These are phyloP conservation scores for Mycosarcoma maydis DNA, from an alignment of 1,284 basidiomycete species.

Conservation along the genomic window DNA sequence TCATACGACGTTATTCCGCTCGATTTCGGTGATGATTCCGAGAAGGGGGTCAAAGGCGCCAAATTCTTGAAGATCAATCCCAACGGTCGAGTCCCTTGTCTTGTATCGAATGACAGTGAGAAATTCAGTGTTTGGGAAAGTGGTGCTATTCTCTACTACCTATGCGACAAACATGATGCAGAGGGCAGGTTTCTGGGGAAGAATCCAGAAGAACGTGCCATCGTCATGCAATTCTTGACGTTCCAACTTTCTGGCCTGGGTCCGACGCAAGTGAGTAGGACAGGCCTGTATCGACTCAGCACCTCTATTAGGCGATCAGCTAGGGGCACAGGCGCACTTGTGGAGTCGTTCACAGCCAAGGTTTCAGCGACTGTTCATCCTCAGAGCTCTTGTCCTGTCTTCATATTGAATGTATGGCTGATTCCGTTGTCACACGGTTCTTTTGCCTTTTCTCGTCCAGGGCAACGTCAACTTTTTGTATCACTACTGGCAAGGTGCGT, in stretches of 20 bases:
- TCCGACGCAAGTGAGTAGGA: slow-evolving; percentile 32
- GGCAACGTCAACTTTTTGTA: slow-evolving; percentile 42
- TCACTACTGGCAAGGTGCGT: slow-evolving; percentile 36
- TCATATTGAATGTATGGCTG: background rate
- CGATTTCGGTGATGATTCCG: slow-evolving; percentile 54
- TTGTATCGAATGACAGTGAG: slow-evolving; percentile 58
- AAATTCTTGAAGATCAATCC: slow-evolving; percentile 57
- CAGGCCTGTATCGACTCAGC: too few relatives aligned
- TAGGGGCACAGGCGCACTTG: too few relatives aligned
- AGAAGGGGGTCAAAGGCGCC: slow-evolving; percentile 58
- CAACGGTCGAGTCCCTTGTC: slow-evolving; percentile 57
- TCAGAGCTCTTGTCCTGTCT: too few relatives aligned
- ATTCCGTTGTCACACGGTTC: background rate
- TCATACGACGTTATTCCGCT: slow-evolving; percentile 52
- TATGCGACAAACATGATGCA: slow-evolving; percentile 58
- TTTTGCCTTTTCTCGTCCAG: slow-evolving; percentile 2
- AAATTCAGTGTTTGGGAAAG: slow-evolving; percentile 56
- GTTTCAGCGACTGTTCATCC: too few relatives aligned
- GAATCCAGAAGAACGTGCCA: slow-evolving; percentile 40
- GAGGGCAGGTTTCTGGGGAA: slow-evolving; percentile 43
- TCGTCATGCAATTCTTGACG: slow-evolving; percentile 54
- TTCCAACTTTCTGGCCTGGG: slow-evolving; percentile 55
- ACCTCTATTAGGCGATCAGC: too few relatives aligned
- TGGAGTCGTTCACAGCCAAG: too few relatives aligned
- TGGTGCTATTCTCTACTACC: slow-evolving; percentile 57